Evolutionary conservation across 2,329 filamentous ascomycete genomes (phyloP).

Genomic region (Aspergillus luchuensis): DNA sequence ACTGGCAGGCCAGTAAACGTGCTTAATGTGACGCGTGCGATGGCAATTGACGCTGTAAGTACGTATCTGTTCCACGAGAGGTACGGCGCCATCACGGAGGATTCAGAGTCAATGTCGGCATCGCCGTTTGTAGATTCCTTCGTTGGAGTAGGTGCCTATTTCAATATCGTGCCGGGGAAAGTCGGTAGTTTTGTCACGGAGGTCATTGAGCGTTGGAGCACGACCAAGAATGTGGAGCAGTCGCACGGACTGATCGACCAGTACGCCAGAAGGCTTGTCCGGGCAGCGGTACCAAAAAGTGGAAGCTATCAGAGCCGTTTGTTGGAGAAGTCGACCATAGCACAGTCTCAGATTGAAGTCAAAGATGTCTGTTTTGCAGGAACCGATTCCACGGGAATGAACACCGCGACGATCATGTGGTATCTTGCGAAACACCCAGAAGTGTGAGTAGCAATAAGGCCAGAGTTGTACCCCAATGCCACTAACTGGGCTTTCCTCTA

Average conservation of each 20-base stretch:
- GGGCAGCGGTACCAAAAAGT: constrained; percentile 33
- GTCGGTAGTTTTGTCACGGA: constrained; percentile 39
- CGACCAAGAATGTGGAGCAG: constrained; percentile 33
- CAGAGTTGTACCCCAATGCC: constrained; percentile 3
- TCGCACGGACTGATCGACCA: constrained; percentile 46
- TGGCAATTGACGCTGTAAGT: constrained; percentile 58
- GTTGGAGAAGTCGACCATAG: constrained; percentile 43
- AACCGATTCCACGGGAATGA: constrained; percentile 57
- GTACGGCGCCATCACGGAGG: constrained; percentile 53
- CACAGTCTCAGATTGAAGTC: constrained; percentile 54
- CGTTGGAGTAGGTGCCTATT: constrained; percentile 58
- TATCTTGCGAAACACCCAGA: constrained; percentile 47
- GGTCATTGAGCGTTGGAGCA: constrained; percentile 37
- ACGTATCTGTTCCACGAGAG: constrained; percentile 56
- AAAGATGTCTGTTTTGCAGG: constrained; percentile 60
- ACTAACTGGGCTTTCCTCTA: constrained; percentile 14
- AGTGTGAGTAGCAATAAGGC: constrained; percentile 27
- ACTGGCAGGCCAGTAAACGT: constrained; percentile 34
- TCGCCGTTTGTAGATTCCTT: constrained; percentile 57
- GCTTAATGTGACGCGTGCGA: constrained; percentile 51
- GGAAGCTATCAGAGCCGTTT: constrained; percentile 54
- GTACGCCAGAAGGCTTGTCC: constrained; percentile 47
- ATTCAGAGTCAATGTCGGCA: constrained; percentile 42
- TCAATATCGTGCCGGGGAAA: constrained; percentile 50
- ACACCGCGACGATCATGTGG: constrained; percentile 52